A percentile compares a stretch with the other conserved stretches of the same genome.
Evolutionary conservation across 805 yeast genomes (phyloP).

Genomic region (Isabelozyma gotoi): DNA sequence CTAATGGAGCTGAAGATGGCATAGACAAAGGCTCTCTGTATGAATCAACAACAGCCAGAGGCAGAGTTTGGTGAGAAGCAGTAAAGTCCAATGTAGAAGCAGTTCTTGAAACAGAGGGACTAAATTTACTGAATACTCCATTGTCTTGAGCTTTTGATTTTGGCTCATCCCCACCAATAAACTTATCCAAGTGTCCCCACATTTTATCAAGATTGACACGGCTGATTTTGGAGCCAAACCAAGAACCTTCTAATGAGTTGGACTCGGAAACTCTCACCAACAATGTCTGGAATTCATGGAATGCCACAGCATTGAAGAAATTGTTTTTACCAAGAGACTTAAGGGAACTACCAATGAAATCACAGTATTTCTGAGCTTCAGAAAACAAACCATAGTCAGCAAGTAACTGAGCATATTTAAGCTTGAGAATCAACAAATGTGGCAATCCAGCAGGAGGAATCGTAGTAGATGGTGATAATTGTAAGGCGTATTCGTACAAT

Average conservation of each 20-base stretch:
- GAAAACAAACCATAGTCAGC: conserved; percentile 63
- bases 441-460: conserved; percentile 43
- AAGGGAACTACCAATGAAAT: conserved; percentile 38
- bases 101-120: conserved; percentile 65
- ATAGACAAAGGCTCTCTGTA: conserved; percentile 1
- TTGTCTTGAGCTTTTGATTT: conserved; percentile 38
- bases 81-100: conserved; percentile 39
- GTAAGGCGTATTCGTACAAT: conserved; percentile 58
- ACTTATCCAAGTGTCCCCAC: conserved; percentile 88
- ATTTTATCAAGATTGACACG: conserved; percentile 75
- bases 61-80: conserved; percentile 11
- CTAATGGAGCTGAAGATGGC: not conserved
- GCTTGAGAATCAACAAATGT: conserved; percentile 58
- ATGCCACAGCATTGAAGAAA: conserved; percentile 18
- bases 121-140: conserved; percentile 69
- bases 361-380: conserved; percentile 66
- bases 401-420: conserved; percentile 65
- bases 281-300: conserved; percentile 35
- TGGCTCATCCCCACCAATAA: conserved; percentile 78
- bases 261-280: conserved; percentile 48
- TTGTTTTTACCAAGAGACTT: conserved; percentile 34
- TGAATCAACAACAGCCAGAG: conserved; percentile 2
- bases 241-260: conserved; percentile 50
- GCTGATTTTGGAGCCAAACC: conserved; percentile 61
- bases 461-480: conserved; percentile 18